These are phyloP conservation scores for Verticillium nonalfalfae DNA, from an alignment of 2,329 filamentous ascomycete species.

Conservation along the genomic window DNA sequence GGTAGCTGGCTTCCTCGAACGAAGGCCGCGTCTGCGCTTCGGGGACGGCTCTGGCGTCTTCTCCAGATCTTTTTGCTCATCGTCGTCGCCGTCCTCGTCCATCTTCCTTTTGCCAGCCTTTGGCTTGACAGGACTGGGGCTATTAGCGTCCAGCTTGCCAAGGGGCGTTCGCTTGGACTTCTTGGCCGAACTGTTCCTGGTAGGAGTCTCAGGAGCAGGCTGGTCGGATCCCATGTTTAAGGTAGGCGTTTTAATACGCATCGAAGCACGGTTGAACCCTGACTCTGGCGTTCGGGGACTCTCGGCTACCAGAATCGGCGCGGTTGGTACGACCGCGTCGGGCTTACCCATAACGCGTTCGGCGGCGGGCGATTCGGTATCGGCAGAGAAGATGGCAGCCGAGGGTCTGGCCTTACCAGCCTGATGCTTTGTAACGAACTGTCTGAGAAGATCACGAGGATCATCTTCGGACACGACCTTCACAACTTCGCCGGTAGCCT, in stretches of 20 bases:
- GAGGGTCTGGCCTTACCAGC: neutral
- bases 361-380: neutral
- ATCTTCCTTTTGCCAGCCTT: slow-evolving; percentile 23
- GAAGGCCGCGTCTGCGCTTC: slow-evolving; percentile 8
- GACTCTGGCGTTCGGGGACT: neutral
- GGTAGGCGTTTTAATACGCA: neutral
- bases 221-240: neutral
- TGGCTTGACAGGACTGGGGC: slow-evolving; percentile 26
- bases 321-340: no score
- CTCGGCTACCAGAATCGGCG: neutral
- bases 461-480: neutral
- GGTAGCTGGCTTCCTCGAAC: slow-evolving; percentile 6
- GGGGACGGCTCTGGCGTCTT: neutral
- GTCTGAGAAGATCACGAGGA: slow-evolving; percentile 16
- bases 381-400: neutral
- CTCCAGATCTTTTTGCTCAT: slow-evolving; percentile 10
- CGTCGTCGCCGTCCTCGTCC: slow-evolving; percentile 8
- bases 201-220: slow-evolving; percentile 4
- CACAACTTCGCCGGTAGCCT: neutral
- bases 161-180: slow-evolving; percentile 20
- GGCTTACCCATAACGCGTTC: neutral
- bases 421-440: slow-evolving; percentile 21
- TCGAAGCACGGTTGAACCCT: neutral
- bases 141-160: slow-evolving; percentile 27
- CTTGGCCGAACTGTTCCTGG: slow-evolving; percentile 9